Conservation (phyloP, 1,139 yeast genomes). For the Saccharomyces hybrid region DNA sequence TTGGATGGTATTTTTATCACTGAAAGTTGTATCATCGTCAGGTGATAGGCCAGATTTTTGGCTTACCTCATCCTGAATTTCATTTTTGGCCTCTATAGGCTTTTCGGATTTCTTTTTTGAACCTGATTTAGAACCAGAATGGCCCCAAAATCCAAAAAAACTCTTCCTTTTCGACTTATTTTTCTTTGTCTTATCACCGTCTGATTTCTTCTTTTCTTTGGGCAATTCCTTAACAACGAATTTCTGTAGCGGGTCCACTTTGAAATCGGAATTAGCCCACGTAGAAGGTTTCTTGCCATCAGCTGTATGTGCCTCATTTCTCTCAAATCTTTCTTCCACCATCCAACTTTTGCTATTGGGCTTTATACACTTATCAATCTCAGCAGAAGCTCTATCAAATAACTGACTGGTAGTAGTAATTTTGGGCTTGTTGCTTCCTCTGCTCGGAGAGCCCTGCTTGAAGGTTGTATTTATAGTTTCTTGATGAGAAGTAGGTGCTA, state of each 20-base stretch:
- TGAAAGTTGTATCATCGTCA: not conserved
- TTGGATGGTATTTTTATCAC: not conserved
- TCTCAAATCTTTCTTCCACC: not conserved
- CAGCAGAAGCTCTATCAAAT: conserved; percentile 11
- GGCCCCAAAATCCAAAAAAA: conserved; percentile 23
- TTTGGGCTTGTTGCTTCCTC: not conserved
- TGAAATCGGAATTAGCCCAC: conserved; percentile 15
- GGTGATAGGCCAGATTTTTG: not conserved
- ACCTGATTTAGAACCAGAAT: not conserved
- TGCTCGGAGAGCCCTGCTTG: not conserved
- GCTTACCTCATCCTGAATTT: not conserved
- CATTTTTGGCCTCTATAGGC: not conserved
- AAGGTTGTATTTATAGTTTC: not conserved
- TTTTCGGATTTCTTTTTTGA: not conserved
- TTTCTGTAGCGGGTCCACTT: conserved; percentile 26
- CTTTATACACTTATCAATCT: conserved; percentile 6
- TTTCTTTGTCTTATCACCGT: conserved; percentile 8
- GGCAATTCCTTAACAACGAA: conserved; percentile 26
- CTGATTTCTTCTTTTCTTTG: conserved; percentile 14
- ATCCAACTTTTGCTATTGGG: not conserved
- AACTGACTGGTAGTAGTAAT: conserved; percentile 16
- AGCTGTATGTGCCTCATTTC: conserved; percentile 2
- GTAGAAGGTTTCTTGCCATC: conserved; percentile 3
- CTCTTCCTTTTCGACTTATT: conserved; percentile 15
- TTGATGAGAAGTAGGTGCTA: not conserved